Evolutionary conservation across 768 basidiomycete species (phyloP).

Genomic region (Naganishia friedmannii): DNA sequence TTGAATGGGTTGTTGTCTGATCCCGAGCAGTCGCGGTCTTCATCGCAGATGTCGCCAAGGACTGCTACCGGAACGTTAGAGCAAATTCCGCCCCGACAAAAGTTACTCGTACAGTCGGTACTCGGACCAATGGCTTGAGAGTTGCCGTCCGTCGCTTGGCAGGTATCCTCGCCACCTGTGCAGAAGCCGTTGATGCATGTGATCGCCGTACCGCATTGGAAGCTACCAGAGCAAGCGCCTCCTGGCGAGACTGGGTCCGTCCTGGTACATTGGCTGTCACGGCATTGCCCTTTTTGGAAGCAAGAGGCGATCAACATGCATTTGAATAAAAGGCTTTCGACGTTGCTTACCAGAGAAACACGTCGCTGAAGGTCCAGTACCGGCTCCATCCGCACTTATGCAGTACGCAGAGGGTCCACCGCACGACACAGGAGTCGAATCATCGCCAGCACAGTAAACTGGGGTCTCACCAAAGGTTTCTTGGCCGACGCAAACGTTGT

Average conservation of each 20-base stretch:
- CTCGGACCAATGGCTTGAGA: neutral
- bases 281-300: neutral
- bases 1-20: slow-evolving; percentile 8
- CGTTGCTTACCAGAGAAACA: neutral
- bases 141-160: slow-evolving; percentile 8
- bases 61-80: slow-evolving; percentile 1
- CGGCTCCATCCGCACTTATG: neutral
- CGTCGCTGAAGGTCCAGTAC: neutral
- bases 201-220: neutral
- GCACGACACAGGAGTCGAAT: neutral
- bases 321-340: too few species aligned
- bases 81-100: neutral
- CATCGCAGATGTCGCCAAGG: slow-evolving; percentile 12
- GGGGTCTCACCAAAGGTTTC: neutral
- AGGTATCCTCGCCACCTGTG: slow-evolving; percentile 15
- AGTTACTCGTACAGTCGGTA: slow-evolving; percentile 3
- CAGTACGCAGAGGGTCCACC: neutral
- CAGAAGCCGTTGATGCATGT: slow-evolving; percentile 7
- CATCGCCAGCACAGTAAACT: neutral
- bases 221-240: neutral
- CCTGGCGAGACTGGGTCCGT: too few species aligned
- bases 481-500: neutral
- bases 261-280: neutral
- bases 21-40: slow-evolving; percentile 18
- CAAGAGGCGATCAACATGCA: too few species aligned